phyloP scores from a whole-genome alignment of 352 stramenopile genomes.

The Phytophthora sp. region DNA sequence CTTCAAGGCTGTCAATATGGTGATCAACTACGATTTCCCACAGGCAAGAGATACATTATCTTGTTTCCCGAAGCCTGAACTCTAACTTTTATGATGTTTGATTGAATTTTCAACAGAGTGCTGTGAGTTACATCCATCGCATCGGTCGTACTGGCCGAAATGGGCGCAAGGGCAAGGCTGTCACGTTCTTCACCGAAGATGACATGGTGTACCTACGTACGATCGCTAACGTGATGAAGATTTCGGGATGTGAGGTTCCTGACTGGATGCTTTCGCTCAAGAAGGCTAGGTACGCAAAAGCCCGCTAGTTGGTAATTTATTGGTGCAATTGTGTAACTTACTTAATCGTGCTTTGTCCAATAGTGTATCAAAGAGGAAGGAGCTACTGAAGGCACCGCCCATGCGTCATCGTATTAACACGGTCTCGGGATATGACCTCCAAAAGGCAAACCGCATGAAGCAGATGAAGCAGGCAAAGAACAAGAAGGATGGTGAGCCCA shows the following conservation, averaged over 20 bases:
- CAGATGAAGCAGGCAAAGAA: slow-evolving; percentile 55
- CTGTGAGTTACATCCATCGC: slow-evolving; percentile 96
- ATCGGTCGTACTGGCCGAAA: slow-evolving; percentile 96
- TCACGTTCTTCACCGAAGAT: slow-evolving; percentile 98
- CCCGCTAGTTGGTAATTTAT: not conserved
- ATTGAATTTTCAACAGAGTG: slow-evolving; percentile 51
- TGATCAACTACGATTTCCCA: slow-evolving; percentile 99
- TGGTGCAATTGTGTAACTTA: slow-evolving; percentile 9
- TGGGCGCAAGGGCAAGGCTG: slow-evolving; percentile 92
- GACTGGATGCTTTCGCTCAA: slow-evolving; percentile 99
- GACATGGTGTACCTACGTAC: slow-evolving; percentile 95
- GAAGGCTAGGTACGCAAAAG: slow-evolving; percentile 73
- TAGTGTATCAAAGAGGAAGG: slow-evolving; percentile 75
- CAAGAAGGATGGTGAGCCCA: slow-evolving; percentile 15
- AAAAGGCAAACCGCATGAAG: slow-evolving; percentile 76
- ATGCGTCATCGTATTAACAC: slow-evolving; percentile 82
- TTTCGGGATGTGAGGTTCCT: slow-evolving; percentile 97
- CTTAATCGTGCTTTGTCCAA: slow-evolving; percentile 11
- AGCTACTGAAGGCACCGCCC: slow-evolving; percentile 81
- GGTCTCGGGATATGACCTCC: slow-evolving; percentile 87
- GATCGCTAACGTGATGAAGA: slow-evolving; percentile 99
- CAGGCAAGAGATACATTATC: slow-evolving; percentile 47
- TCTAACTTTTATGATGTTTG: slow-evolving; percentile 10
- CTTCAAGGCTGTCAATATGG: slow-evolving; percentile 99
- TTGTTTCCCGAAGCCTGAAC: not conserved